Conservation (phyloP, 2,329 filamentous ascomycete species). For the Fusarium foetens region DNA sequence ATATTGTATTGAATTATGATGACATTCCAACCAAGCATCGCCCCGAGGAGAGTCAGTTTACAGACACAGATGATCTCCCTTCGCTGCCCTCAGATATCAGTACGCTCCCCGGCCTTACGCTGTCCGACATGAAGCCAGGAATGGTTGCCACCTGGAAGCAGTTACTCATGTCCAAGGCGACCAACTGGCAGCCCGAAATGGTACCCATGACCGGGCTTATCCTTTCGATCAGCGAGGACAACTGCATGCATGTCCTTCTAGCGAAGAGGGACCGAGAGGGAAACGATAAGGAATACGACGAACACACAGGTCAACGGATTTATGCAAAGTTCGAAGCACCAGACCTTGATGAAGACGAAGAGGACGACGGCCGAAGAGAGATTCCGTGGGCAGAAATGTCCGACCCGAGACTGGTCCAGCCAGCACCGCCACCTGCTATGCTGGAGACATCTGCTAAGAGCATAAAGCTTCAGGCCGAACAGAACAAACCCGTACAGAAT, state of each 20-base stretch:
- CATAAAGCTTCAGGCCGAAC: conserved; percentile 40
- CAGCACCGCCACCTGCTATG: conserved; percentile 44
- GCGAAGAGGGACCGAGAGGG: conserved; percentile 74
- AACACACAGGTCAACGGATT: conserved; percentile 74
- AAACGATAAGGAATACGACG: conserved; percentile 70
- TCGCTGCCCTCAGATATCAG: conserved; percentile 67
- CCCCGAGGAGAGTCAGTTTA: conserved; percentile 56
- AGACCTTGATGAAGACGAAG: conserved; percentile 64
- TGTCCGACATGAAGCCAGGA: conserved; percentile 62
- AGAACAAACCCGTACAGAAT: conserved; percentile 21
- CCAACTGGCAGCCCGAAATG: conserved; percentile 73
- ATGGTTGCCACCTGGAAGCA: conserved; percentile 78
- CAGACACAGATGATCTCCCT: conserved; percentile 69
- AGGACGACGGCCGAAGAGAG: conserved; percentile 70
- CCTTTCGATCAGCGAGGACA: conserved; percentile 63
- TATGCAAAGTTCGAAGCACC: conserved; percentile 84
- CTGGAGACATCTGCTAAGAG: conserved; percentile 33
- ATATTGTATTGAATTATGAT: conserved; percentile 56
- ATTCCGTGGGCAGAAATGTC: conserved; percentile 71
- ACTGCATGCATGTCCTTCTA: conserved; percentile 68
- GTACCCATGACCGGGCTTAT: conserved; percentile 73
- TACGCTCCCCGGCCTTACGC: conserved; percentile 61
- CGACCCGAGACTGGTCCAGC: conserved; percentile 72
- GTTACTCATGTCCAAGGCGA: conserved; percentile 68
- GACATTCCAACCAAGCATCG: conserved; percentile 47